Evolutionary conservation across 345 rosid species (phyloP), one percentile per base, ranked within the genome.

Genomic region (Eucalyptus pumila): DNA sequence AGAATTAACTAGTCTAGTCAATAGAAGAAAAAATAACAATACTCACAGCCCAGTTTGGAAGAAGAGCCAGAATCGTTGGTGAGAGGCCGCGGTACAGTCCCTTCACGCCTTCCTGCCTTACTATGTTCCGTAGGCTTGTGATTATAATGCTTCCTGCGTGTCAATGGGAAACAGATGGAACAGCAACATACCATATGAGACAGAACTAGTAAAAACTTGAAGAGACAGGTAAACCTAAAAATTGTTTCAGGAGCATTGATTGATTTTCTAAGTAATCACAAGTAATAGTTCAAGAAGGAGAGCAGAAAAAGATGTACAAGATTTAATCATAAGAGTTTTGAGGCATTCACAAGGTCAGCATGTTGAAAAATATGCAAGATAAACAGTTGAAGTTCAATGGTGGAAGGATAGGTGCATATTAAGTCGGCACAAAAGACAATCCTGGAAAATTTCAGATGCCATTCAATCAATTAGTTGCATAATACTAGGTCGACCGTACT

Each of bases 41-140:
- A 91, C 99, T 95, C 93, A 98, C 99, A 62, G 99, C 98, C 99
- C 99, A 98, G 87, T 96, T 98, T 9, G 99, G 99, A 86, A 96
- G 98, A 67, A 97, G 93, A 65, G 99, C 99, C 88, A 96, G 65
- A 87, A 97, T 93, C 37, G 99, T 97, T 85, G 99, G 99, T 69
- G 99, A 96, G 89, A 96, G 99, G 54, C 99, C 99, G 52, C 97
- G 97, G 88, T 97, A 97, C 94, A 97, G 76, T 86, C 99, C 99
- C 91, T 88, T 95, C 85, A 95, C 83, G 51, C 99, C 99, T 91
- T 96, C 98, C 60, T 92, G 94, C 91, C 90, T 95, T 14, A 94
- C 81, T 91, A 96, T 96, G 90, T 91, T 92, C 90, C 92, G 94
- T 83, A 96, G 88, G 86, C 96, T 95, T 88, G 97, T 93, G 85